Conservation (phyloP, 208 protist species). For the Phytomonas sp. region DNA sequence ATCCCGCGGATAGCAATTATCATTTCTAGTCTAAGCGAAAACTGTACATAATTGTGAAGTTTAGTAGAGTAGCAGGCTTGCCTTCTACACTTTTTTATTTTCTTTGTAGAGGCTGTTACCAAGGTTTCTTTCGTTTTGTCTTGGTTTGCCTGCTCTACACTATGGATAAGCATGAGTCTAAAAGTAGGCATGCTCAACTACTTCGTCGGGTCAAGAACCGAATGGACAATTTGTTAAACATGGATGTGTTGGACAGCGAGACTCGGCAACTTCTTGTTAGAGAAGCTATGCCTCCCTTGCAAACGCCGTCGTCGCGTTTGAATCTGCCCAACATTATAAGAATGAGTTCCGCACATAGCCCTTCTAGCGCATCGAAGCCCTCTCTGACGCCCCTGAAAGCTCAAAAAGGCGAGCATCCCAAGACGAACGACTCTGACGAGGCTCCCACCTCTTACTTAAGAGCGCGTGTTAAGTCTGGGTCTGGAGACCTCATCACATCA, state of each 20-base stretch:
- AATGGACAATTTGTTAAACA: conserved; percentile 34
- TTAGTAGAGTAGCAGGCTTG: not conserved
- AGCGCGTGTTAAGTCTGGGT: conserved; percentile 23
- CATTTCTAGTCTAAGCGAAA: not conserved
- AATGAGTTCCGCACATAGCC: not conserved
- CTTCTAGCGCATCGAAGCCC: not conserved
- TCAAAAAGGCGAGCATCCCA: not conserved
- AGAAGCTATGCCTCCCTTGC: conserved; percentile 31
- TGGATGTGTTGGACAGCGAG: conserved; percentile 77
- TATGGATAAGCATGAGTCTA: not conserved
- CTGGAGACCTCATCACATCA: conserved; percentile 40
- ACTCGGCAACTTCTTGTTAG: conserved; percentile 60
- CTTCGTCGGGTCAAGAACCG: conserved; percentile 20
- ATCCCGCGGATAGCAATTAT: not conserved
- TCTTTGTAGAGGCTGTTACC: not conserved
- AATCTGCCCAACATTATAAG: not conserved
- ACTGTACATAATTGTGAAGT: not conserved
- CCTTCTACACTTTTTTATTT: not conserved
- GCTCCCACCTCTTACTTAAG: conserved; percentile 11
- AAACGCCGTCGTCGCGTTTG: conserved; percentile 7
- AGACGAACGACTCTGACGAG: conserved; percentile 8
- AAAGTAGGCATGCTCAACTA: not conserved
- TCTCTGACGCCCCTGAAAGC: not conserved
- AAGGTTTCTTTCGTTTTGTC: conserved; percentile 2
- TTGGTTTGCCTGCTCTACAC: not conserved